Conservation (phyloP, 2,329 filamentous ascomycete species). For the Paraconiothyrium sp. region DNA sequence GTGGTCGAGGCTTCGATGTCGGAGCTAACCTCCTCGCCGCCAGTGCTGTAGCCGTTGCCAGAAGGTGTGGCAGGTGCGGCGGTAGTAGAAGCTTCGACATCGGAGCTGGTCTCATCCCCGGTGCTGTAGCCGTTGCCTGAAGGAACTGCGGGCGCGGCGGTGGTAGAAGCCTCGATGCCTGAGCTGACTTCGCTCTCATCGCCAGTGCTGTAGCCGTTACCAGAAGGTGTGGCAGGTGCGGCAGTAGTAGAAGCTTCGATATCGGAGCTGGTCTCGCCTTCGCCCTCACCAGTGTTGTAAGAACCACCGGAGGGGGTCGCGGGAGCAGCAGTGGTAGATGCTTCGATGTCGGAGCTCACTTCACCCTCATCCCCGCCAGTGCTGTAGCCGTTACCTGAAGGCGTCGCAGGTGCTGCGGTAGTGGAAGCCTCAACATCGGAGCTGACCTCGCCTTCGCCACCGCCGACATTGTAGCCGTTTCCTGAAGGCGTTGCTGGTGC, state of each 20-base stretch:
- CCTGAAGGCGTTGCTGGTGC: not conserved
- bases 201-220: not conserved
- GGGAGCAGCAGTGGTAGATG: not conserved
- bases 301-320: not conserved
- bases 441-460: not conserved
- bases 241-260: not conserved
- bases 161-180: not conserved
- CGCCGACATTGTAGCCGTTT: not conserved
- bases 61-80: not conserved
- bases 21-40: not conserved
- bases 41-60: not conserved
- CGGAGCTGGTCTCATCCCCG: not conserved
- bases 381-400: not conserved
- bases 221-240: not conserved
- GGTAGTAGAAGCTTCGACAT: not conserved
- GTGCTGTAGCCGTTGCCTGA: constrained; percentile 8
- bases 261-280: not conserved
- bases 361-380: constrained; percentile 1
- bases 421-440: not conserved
- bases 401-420: not conserved
- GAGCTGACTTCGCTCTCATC: not conserved
- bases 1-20: not conserved
- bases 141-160: not conserved
- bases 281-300: constrained; percentile 2
- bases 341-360: not conserved